Evolutionary conservation across 192 early-diverging fungal genomes (phyloP), one percentile per base, ranked within the genome.

Genomic region (Cladochytrium replicatum): DNA sequence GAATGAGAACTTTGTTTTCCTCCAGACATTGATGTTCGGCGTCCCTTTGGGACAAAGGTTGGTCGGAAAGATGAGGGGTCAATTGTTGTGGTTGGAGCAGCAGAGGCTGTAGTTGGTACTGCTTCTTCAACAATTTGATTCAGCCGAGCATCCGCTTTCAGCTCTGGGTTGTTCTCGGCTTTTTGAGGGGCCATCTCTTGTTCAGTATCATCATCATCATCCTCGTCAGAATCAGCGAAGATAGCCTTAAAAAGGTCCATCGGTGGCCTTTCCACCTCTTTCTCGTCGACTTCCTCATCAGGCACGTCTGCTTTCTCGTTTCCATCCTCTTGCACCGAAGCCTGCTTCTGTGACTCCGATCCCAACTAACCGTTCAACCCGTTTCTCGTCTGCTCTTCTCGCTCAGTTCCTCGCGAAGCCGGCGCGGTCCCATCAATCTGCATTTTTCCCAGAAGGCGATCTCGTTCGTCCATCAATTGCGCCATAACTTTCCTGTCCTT

Each of bases 201-300:
- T n/a, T 37, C 50, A 13, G 80, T 68, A 28, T 68, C 68, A 4
- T 67, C 63, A 2, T 70, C 71, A 13, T 56, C 48, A 24, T 81
- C 82, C 0, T 61, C 63, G 23, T 86, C 85, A 1, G 69, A 68
- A 39, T 85, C 78, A 1, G 69, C 74, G 63, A 89, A 89, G 32
- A 89, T 89, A 3, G 84, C 82, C 60, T 87, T 87, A 48, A 89
- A 89, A 1, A 89, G 75, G 61, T 89, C 87, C 80, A 89, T 87
- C 1, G 86, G 56, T 2, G 87, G 85, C 41, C 85, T 60, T 38
- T 75, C 75, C 9, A 44, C 41, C 3, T 31, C 30, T 15, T 55
- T 56, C 17, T 29, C 25, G 2, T 25, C 8, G 43, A 52, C 39
- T 29, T 41, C 21, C 50, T 61, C 61, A 17, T 6, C 30, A 25